Conservation (phyloP, 2,329 filamentous ascomycete species). For the Trichoderma sp. region DNA sequence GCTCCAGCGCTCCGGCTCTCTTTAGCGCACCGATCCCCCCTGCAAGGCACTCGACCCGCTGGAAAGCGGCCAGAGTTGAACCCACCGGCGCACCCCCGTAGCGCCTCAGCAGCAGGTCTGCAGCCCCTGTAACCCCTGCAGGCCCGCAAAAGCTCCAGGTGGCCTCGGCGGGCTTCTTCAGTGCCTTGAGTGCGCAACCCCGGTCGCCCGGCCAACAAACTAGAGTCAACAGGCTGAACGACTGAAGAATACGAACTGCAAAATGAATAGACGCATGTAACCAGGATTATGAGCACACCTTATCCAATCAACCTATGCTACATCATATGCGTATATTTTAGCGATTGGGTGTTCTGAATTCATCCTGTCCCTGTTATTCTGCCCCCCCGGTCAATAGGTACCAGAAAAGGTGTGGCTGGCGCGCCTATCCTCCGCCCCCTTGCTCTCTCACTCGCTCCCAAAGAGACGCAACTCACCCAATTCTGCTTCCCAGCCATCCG, state of each 20-base stretch:
- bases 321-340: too few relatives aligned
- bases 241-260: too few relatives aligned
- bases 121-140: constrained; percentile 8
- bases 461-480: not conserved
- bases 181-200: not conserved
- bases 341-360: too few relatives aligned
- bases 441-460: not conserved
- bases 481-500: constrained; percentile 24
- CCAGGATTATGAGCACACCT: too few relatives aligned
- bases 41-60: constrained; percentile 27
- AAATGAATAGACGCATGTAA: too few relatives aligned
- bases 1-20: not conserved
- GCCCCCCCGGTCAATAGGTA: constrained; percentile 22
- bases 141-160: not conserved
- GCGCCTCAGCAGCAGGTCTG: constrained; percentile 7
- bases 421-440: too few relatives aligned
- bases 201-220: constrained; percentile 32
- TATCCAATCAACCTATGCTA: too few relatives aligned
- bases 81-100: not conserved
- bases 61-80: not conserved
- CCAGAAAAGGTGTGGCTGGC: constrained; percentile 38
- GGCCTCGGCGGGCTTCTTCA: constrained; percentile 11
- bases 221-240: constrained; percentile 32
- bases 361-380: too few relatives aligned
- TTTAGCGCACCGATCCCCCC: constrained; percentile 22